Conservation (phyloP, 2,329 filamentous ascomycete species). For the Malbranchea cinnamomea region DNA sequence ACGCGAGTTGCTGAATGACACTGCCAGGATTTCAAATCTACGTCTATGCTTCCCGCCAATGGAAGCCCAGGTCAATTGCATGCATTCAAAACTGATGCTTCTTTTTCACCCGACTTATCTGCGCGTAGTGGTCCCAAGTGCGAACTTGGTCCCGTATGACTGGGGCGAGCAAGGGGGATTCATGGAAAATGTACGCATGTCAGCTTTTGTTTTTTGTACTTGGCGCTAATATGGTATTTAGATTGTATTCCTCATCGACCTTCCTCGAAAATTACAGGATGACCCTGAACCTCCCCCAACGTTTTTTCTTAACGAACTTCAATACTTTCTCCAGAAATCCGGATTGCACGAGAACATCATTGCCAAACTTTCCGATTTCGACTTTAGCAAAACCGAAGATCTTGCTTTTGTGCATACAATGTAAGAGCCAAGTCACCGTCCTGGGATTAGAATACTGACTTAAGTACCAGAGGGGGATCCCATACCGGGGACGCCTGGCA, state of each 20-base stretch:
- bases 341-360: conserved; percentile 50
- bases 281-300: conserved; percentile 20
- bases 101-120: conserved; percentile 63
- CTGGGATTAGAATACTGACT: no score
- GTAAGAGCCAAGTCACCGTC: conserved; percentile 40
- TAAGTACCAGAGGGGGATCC: conserved; percentile 40
- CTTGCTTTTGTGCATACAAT: conserved; percentile 78
- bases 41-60: conserved; percentile 69
- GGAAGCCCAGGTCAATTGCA: conserved; percentile 52
- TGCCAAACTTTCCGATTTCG: conserved; percentile 58
- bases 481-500: conserved; percentile 35
- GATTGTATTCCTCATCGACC: conserved; percentile 82
- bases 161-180: conserved; percentile 75
- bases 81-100: conserved; percentile 92
- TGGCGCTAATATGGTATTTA: conserved; percentile 18
- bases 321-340: conserved; percentile 54
- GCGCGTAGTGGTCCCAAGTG: conserved; percentile 70
- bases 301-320: conserved; percentile 54
- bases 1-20: conserved; percentile 24
- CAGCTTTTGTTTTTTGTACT: background rate
- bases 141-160: conserved; percentile 72
- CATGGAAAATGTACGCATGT: conserved; percentile 60
- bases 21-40: conserved; percentile 36
- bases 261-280: conserved; percentile 40
- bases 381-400: conserved; percentile 57